Evolutionary conservation across 306 rosid species (phyloP).

Genomic region (Fragaria vesca): DNA sequence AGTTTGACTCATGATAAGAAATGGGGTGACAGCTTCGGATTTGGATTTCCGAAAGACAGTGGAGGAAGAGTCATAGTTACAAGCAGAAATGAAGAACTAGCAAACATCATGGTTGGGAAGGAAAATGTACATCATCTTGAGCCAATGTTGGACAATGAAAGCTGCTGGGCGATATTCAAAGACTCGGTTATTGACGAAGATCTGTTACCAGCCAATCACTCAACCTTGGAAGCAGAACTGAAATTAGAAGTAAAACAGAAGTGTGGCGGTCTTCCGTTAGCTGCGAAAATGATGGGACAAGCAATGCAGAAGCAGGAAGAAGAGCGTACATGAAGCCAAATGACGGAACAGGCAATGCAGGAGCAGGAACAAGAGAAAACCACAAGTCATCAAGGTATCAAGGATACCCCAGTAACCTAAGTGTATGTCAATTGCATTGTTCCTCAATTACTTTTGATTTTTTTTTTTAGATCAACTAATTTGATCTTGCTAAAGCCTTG

Average conservation of each 20-base stretch:
- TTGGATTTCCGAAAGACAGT: constrained; percentile 23
- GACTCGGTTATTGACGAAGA: constrained; percentile 1
- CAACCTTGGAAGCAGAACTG: not conserved
- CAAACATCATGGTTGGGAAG: constrained; percentile 15
- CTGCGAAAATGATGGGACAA: constrained; percentile 20
- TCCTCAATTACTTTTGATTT: not conserved
- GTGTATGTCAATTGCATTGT: not conserved
- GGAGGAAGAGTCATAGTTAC: constrained; percentile 32
- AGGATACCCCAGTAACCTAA: not conserved
- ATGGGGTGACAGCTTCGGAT: constrained; percentile 5
- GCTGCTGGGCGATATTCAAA: constrained; percentile 23
- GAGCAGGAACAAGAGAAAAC: not conserved
- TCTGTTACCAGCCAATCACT: not conserved
- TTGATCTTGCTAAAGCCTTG: not conserved
- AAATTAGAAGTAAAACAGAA: not conserved
- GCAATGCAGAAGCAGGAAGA: not conserved
- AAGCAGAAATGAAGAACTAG: constrained; percentile 17
- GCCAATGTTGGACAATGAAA: constrained; percentile 9
- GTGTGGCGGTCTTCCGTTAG: constrained; percentile 22
- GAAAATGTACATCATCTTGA: constrained; percentile 13
- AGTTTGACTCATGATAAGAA: not conserved
- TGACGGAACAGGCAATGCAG: constrained; percentile 8
- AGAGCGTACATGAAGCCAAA: not conserved
- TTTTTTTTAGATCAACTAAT: not conserved
- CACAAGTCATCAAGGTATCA: not conserved